Conservation (phyloP, 2,329 filamentous ascomycete species). For the Venturia oleaginea region DNA sequence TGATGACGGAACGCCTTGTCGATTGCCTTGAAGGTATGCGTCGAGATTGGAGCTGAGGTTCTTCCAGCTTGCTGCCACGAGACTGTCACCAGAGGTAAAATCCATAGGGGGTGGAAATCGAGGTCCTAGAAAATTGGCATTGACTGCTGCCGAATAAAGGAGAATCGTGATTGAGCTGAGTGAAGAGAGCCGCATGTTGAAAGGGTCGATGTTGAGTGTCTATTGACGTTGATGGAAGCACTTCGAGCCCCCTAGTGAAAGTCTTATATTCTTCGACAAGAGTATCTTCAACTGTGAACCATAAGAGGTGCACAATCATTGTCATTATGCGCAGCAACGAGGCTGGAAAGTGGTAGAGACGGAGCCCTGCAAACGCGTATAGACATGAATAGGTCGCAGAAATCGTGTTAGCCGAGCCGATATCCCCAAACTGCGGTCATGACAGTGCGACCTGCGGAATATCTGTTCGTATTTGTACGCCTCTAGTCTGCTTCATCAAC, state of each 20-base stretch:
- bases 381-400: background rate
- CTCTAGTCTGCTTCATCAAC: background rate
- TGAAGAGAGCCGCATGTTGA: background rate
- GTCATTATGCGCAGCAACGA: background rate
- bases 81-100: constrained; percentile 26
- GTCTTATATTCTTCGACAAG: background rate
- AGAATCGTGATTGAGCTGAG: background rate
- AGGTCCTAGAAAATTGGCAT: constrained; percentile 19
- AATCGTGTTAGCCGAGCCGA: background rate
- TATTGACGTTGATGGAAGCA: background rate
- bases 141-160: background rate
- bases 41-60: constrained; percentile 24
- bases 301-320: background rate
- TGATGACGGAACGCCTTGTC: background rate
- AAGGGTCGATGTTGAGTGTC: background rate
- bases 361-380: background rate
- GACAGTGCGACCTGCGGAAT: background rate
- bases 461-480: background rate
- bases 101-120: constrained; percentile 28
- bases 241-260: background rate
- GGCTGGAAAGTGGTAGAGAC: background rate
- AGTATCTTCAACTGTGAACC: background rate
- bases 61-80: constrained; percentile 26
- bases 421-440: background rate
- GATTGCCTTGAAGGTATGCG: constrained; percentile 17